Percentiles rank a stretch among this genome's conserved stretches.
Evolutionary conservation across 148 eudicot species (phyloP).

Genomic region (Camellia japonica): DNA sequence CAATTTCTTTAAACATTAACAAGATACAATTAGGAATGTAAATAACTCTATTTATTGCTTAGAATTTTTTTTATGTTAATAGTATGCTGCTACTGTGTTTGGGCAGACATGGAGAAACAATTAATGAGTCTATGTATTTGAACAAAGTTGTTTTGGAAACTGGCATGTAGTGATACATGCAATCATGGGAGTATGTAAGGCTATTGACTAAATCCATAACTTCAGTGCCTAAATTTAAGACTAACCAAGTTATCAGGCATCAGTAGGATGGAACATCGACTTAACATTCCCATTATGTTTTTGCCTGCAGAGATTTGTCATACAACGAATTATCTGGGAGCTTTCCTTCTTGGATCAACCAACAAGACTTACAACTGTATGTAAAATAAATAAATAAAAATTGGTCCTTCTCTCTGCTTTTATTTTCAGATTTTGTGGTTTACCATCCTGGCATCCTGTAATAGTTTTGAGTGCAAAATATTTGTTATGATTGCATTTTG

Average conservation of each 20-base stretch:
- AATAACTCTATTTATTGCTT: neutral
- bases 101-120: neutral
- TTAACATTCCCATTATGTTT: conserved; percentile 11
- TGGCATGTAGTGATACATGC: neutral
- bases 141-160: neutral
- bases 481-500: neutral
- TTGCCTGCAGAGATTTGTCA: conserved; percentile 78
- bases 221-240: neutral
- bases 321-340: conserved; percentile 80
- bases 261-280: neutral
- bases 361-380: conserved; percentile 57
- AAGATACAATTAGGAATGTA: too few species aligned
- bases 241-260: neutral
- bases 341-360: conserved; percentile 73
- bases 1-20: too few species aligned
- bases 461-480: neutral
- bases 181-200: neutral
- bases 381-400: conserved; percentile 10
- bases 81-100: neutral
- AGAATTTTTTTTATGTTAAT: too few species aligned
- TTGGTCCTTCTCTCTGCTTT: neutral
- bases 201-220: neutral
- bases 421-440: neutral
- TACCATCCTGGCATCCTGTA: neutral
- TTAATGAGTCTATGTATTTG: neutral